Percentiles rank a stretch among this genome's conserved stretches.
phyloP scores from a whole-genome alignment of 1,284 basidiomycete genomes.

The Ustilago xerochloae region DNA sequence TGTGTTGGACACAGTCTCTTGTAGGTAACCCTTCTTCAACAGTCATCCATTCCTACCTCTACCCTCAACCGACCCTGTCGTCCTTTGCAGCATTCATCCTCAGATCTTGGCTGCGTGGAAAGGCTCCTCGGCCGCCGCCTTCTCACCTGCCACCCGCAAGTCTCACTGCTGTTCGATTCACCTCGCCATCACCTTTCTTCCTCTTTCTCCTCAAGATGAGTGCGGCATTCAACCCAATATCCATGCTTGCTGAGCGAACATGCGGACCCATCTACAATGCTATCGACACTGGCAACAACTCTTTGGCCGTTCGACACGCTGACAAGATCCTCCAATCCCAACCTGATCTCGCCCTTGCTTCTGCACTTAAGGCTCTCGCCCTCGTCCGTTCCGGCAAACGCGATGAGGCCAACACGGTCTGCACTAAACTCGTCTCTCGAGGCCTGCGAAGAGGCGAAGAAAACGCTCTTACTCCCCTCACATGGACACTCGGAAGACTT shows the following conservation, averaged over 20 bases:
- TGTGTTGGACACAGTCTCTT: too few relatives aligned
- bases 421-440: conserved; percentile 81
- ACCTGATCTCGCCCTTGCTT: conserved; percentile 43
- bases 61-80: conserved; percentile 8
- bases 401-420: conserved; percentile 80
- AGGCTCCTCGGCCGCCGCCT: background rate
- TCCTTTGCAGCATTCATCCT: conserved; percentile 1
- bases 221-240: conserved; percentile 42
- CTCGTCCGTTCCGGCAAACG: conserved; percentile 82
- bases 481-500: conserved; percentile 79
- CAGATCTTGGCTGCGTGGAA: conserved; percentile 1
- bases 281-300: conserved; percentile 53
- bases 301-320: conserved; percentile 38
- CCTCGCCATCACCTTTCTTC: conserved; percentile 10
- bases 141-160: conserved; percentile 3
- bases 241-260: conserved; percentile 50
- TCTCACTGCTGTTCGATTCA: conserved; percentile 9
- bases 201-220: conserved; percentile 18
- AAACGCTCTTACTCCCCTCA: conserved; percentile 78
- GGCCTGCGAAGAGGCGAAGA: conserved; percentile 70
- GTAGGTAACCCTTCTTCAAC: too few relatives aligned
- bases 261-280: conserved; percentile 56
- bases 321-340: conserved; percentile 44
- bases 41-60: background rate
- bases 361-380: conserved; percentile 82